Evolutionary conservation across 345 rosid species (phyloP), one percentile per base, ranked within the genome.

Genomic region (Pugionium cornutum): DNA sequence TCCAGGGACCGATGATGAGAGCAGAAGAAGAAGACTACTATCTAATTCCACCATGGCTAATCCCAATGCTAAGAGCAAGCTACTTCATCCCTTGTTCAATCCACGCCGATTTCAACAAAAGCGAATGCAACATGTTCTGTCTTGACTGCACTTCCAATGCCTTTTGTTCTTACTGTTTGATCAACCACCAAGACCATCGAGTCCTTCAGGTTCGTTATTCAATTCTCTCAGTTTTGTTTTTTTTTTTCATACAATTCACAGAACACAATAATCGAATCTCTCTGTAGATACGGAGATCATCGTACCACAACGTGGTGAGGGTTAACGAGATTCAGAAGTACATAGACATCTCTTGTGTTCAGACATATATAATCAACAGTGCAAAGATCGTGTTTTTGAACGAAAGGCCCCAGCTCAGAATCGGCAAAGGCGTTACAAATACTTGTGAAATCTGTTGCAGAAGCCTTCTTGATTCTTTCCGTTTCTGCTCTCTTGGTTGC

Each of bases 401-500:
- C 41, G 91, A 83, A 78, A 66, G 97, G 6, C 98, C 96, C 33
- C 98, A 91, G 66, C 91, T 89, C 0, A 79, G 98, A 84, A 95
- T 89, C 8, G 98, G 95, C 18, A 91, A 91, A 62, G 98, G 98
- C 0, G 98, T 89, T 52, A 86, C 95, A 47, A 89, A 89, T 40
- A 91, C 98, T 66, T 91, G 98, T 28, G 92, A 89, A 58, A 82
- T 89, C 36, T 91, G 98, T 48, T 78, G 84, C 66, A 69, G 98
- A 59, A 89, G 98, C 70, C 98, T 91, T 53, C 96, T 84, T 29
- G 98, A 91, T 78, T 86, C 92, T 68, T 91, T 85, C 86, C 75
- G 96, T 49, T 91, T 91, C 84, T 91, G 98, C 50, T 91, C 98
- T 44, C 88, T 91, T 25, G 95, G 95, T 34, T 91, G 98, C 86